Evolutionary conservation across 805 yeast species (phyloP), one percentile per base, ranked within the genome.

Genomic region (Kodamaea kakaduensis): DNA sequence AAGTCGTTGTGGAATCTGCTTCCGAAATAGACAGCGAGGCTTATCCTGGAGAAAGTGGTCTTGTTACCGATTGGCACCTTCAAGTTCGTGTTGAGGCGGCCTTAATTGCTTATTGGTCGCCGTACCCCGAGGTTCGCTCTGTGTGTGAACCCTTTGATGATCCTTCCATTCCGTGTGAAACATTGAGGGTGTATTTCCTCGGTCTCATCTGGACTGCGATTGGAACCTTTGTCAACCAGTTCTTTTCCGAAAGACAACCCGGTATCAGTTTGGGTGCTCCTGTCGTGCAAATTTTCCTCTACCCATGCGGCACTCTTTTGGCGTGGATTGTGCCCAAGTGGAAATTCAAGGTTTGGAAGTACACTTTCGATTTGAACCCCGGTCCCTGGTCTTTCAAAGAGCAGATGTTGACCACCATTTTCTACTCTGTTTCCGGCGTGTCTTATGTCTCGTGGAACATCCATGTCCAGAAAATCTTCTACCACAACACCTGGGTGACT

Each of bases 321-420:
- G 45, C 46, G 8, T 37, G 29, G 21, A 56, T 61, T n/a, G 38
- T 67, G n/a, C 75, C 76, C 5, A 65, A 68, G 36, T 47, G 49
- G 50, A 45, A 40, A 13, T 34, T 49, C 34, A 42, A 32, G 29
- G 42, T 51, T 23, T 45, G 44, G 77, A 32, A 56, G 47, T 17
- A 59, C 65, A 42, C 47, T 56, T 40, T 61, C 66, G 47, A 43
- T 8, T 52, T 78, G 34, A 77, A 77, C 51, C 81, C 81, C 3
- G 82, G 84, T 10, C 80, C 81, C 9, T 81, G 83, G 81, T 59
- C 67, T 20, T 64, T 55, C 43, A 79, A 79, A 50, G 85, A 79
- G 47, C 85, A 80, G 52, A 76, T 77, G 78, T 65, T 81, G 40
- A 64, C 81, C 2, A 74, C 85, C 6, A 48, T 68, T 18, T 59